Evolutionary conservation across 352 stramenopile genomes (phyloP).

Genomic region (Phytophthora meadii): DNA sequence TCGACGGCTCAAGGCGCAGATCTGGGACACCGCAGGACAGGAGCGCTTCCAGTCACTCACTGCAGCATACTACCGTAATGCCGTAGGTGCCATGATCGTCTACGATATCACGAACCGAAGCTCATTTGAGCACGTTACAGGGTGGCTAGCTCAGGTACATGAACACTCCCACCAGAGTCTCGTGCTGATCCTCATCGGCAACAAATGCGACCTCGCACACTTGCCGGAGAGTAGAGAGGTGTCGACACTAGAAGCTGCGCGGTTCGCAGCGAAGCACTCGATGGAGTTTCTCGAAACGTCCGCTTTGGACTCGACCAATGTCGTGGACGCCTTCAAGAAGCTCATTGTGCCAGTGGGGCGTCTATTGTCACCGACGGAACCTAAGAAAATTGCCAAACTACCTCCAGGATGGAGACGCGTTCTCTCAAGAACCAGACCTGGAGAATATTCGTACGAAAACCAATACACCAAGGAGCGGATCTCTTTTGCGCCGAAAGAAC

Average conservation of each 20-base stretch:
- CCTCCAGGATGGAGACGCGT: slow-evolving; percentile 82
- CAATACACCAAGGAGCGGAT: slow-evolving; percentile 91
- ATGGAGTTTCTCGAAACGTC: slow-evolving; percentile 92
- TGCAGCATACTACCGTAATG: slow-evolving; percentile 92
- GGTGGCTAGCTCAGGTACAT: slow-evolving; percentile 83
- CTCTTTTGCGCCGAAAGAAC: slow-evolving; percentile 84
- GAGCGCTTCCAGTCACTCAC: slow-evolving; percentile 93
- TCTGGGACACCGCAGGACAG: slow-evolving; percentile 91
- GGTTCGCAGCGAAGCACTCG: slow-evolving; percentile 77
- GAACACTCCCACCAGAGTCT: slow-evolving; percentile 86
- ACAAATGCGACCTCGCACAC: slow-evolving; percentile 89
- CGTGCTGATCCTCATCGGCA: slow-evolving; percentile 86
- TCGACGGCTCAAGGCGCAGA: slow-evolving; percentile 86
- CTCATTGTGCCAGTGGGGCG: slow-evolving; percentile 87
- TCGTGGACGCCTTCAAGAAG: slow-evolving; percentile 89
- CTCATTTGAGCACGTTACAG: slow-evolving; percentile 83
- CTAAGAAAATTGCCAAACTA: slow-evolving; percentile 70
- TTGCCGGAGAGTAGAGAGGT: slow-evolving; percentile 80
- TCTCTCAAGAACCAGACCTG: slow-evolving; percentile 82
- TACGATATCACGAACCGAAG: slow-evolving; percentile 93
- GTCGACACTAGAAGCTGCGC: slow-evolving; percentile 85
- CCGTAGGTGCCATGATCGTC: slow-evolving; percentile 91
- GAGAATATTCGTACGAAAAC: slow-evolving; percentile 91
- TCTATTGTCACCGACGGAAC: slow-evolving; percentile 69
- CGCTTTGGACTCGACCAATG: slow-evolving; percentile 85